Percentiles rank a stretch among this genome's conserved stretches.
Conservation (phyloP, 1,139 yeast species). For the Magnusiomyces fungicola region DNA sequence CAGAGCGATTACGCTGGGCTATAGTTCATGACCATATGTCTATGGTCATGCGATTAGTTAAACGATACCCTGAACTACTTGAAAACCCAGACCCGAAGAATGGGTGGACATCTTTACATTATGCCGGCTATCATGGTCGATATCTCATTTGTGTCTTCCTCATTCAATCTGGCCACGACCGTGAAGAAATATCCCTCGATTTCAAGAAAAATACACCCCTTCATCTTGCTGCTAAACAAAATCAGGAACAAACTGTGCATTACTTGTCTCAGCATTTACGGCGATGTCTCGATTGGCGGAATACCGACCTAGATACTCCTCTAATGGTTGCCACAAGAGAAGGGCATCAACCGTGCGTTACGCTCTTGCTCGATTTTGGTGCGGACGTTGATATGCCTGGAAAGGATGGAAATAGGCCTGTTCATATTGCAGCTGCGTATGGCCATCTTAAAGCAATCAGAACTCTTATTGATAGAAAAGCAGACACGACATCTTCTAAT, state of each 20-base stretch:
- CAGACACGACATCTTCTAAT: slow-evolving; percentile 47
- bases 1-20: slow-evolving; percentile 65
- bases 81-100: slow-evolving; percentile 62
- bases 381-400: slow-evolving; percentile 53
- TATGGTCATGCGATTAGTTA: slow-evolving; percentile 62
- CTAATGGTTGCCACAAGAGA: slow-evolving; percentile 63
- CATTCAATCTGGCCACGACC: slow-evolving; percentile 46
- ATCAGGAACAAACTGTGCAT: slow-evolving; percentile 75
- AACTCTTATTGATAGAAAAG: slow-evolving; percentile 47
- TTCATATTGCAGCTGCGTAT: slow-evolving; percentile 74
- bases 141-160: slow-evolving; percentile 63
- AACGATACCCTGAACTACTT: slow-evolving; percentile 68
- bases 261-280: slow-evolving; percentile 77
- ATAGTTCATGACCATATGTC: slow-evolving; percentile 63
- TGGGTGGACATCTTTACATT: slow-evolving; percentile 90
- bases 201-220: slow-evolving; percentile 67
- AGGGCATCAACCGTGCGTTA: slow-evolving; percentile 65
- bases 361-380: slow-evolving; percentile 67
- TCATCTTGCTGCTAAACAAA: slow-evolving; percentile 63
- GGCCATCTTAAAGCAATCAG: slow-evolving; percentile 63
- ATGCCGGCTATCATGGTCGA: slow-evolving; percentile 75
- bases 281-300: slow-evolving; percentile 53
- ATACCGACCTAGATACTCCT: slow-evolving; percentile 49
- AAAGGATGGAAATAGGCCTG: slow-evolving; percentile 68
- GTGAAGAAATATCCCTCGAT: slow-evolving; percentile 43